Conservation (phyloP, 345 rosid species). For the Aurinia saxatilis region DNA sequence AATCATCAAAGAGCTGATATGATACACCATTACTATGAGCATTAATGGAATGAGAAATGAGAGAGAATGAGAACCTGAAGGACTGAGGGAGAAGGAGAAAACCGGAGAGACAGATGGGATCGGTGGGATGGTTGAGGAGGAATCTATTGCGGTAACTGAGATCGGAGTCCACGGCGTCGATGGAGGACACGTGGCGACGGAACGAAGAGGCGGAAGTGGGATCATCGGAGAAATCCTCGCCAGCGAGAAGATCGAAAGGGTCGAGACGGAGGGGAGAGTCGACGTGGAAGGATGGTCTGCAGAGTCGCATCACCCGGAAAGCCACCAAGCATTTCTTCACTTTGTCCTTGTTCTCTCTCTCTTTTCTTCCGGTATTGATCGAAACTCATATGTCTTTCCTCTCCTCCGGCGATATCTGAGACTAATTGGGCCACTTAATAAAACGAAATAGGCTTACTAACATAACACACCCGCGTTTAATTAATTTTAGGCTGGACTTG, state of each 20-base stretch:
- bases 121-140: conserved; percentile 56
- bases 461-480: too few relatives aligned
- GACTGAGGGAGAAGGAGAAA: conserved; percentile 97
- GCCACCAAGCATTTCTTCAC: conserved; percentile 28
- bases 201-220: conserved; percentile 51
- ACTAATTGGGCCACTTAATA: too few relatives aligned
- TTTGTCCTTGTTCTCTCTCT: conserved; percentile 10
- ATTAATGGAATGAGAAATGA: not conserved
- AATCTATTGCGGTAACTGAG: conserved; percentile 63
- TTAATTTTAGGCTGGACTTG: too few relatives aligned
- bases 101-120: conserved; percentile 85
- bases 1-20: too few relatives aligned
- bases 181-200: conserved; percentile 19
- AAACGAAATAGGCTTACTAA: too few relatives aligned
- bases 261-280: conserved; percentile 77
- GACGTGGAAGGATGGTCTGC: conserved; percentile 84
- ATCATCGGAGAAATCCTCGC: conserved; percentile 89
- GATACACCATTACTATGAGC: too few relatives aligned
- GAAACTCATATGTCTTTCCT: too few relatives aligned
- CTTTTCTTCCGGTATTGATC: too few relatives aligned
- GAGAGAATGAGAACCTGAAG: conserved; percentile 58
- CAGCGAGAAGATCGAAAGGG: conserved; percentile 81
- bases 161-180: conserved; percentile 46
- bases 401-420: too few relatives aligned
- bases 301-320: conserved; percentile 91